A percentile compares a stretch with the other conserved stretches of the same genome.
Conservation (phyloP, 1,139 yeast species). For the Lodderomyces orthopsilosis region DNA sequence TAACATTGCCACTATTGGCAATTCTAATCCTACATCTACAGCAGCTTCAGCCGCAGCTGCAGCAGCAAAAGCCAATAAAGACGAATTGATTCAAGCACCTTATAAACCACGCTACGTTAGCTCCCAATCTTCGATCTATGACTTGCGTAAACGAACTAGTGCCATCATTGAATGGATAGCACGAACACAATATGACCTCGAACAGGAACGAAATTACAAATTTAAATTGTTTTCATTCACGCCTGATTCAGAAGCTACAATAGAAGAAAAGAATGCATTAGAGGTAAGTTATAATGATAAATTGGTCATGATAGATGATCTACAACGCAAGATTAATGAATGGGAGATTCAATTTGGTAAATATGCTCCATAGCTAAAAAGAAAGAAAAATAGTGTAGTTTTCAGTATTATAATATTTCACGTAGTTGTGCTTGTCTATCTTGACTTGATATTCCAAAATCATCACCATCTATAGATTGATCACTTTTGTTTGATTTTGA, state of each 20-base stretch:
- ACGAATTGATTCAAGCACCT: constrained; percentile 55
- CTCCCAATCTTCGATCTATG: constrained; percentile 68
- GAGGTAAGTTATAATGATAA: constrained; percentile 54
- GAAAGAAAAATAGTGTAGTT: background rate
- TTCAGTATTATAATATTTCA: constrained; percentile 21
- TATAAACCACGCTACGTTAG: constrained; percentile 83
- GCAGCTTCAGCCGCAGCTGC: constrained; percentile 4
- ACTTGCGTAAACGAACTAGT: constrained; percentile 82
- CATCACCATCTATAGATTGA: background rate
- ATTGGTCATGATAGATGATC: constrained; percentile 60
- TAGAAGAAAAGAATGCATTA: constrained; percentile 34
- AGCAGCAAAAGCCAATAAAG: constrained; percentile 22
- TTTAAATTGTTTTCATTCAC: constrained; percentile 38
- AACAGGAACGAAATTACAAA: constrained; percentile 63
- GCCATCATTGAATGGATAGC: constrained; percentile 90
- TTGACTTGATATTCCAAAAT: constrained; percentile 1
- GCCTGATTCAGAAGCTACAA: constrained; percentile 17
- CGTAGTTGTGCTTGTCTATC: constrained; percentile 23
- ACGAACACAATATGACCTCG: constrained; percentile 77
- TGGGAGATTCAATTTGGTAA: constrained; percentile 81
- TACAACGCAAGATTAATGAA: constrained; percentile 62
- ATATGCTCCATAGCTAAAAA: constrained; percentile 36
- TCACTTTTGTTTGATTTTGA: constrained; percentile 15
- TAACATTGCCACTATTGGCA: background rate
- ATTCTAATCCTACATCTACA: constrained; percentile 5